Percentiles rank a stretch among this genome's conserved stretches.
Conservation (phyloP, 495 filamentous ascomycete species). For the Trichoderma orchidacearum region DNA sequence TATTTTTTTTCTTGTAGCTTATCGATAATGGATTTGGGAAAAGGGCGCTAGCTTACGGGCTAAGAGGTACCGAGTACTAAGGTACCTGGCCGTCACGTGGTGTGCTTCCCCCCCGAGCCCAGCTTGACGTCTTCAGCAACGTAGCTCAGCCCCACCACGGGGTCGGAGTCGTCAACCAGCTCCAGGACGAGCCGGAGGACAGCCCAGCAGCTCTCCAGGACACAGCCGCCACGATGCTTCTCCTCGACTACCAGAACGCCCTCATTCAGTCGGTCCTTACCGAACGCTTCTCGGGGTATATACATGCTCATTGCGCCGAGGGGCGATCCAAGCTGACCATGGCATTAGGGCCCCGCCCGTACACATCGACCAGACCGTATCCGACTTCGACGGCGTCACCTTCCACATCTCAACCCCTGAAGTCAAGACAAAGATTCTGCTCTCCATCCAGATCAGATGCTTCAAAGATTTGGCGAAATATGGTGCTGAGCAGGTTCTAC, state of each 20-base stretch:
- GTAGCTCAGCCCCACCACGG: conserved; percentile 1
- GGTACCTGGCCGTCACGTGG: not conserved
- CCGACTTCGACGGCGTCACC: conserved; percentile 94
- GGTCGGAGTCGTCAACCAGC: conserved; percentile 1
- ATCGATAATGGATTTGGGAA: not conserved
- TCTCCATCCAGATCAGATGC: conserved; percentile 89
- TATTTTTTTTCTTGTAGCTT: conserved; percentile 3
- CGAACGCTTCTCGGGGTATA: conserved; percentile 84
- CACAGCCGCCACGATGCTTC: conserved; percentile 55
- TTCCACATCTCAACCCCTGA: conserved; percentile 97
- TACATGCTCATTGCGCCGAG: conserved; percentile 5
- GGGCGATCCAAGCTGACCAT: not conserved
- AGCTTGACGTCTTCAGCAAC: conserved; percentile 1
- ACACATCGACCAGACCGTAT: conserved; percentile 92
- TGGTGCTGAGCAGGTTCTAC: conserved; percentile 79
- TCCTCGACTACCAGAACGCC: conserved; percentile 98
- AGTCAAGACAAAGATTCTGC: conserved; percentile 77
- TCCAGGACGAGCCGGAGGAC: conserved; percentile 1
- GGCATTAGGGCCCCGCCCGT: conserved; percentile 57
- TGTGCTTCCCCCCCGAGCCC: not conserved
- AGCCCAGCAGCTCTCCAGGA: conserved; percentile 2
- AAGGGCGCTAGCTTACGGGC: not conserved
- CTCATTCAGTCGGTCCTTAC: conserved; percentile 90
- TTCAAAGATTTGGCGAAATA: conserved; percentile 84
- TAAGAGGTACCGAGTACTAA: not conserved